Conservation (phyloP, 768 basidiomycete genomes). For the Mycena venus region DNA sequence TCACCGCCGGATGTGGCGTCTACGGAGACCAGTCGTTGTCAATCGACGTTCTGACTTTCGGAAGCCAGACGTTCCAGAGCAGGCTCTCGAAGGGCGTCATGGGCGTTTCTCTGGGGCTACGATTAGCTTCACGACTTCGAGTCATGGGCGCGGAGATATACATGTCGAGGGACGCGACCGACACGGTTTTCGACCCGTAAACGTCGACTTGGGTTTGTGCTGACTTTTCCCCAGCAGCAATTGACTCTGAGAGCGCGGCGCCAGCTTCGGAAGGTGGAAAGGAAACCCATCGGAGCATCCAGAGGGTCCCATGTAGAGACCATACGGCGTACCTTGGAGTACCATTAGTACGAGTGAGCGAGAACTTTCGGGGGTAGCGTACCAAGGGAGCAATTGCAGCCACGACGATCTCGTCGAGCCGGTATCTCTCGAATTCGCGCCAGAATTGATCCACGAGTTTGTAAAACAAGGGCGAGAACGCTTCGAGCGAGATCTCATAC, state of each 20-base stretch:
- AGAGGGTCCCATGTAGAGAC: slow-evolving; percentile 88
- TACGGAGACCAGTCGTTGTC: slow-evolving; percentile 95
- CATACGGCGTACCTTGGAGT: slow-evolving; percentile 72
- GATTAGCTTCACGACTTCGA: slow-evolving; percentile 19
- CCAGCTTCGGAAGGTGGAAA: slow-evolving; percentile 80
- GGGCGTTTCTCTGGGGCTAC: slow-evolving; percentile 59
- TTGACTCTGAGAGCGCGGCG: slow-evolving; percentile 74
- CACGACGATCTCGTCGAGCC: slow-evolving; percentile 92
- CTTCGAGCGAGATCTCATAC: slow-evolving; percentile 81
- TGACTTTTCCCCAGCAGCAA: slow-evolving; percentile 54
- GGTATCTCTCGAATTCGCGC: slow-evolving; percentile 81
- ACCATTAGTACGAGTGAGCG: background rate
- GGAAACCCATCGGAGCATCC: slow-evolving; percentile 75
- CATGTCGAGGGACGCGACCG: slow-evolving; percentile 48
- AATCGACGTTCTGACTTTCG: slow-evolving; percentile 89
- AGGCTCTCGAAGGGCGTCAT: slow-evolving; percentile 98
- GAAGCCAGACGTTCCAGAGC: slow-evolving; percentile 96
- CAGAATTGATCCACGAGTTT: slow-evolving; percentile 78
- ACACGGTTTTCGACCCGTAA: slow-evolving; percentile 63
- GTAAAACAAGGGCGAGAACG: slow-evolving; percentile 80
- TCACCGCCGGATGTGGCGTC: slow-evolving; percentile 80
- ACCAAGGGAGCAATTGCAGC: slow-evolving; percentile 89
- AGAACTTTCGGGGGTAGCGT: slow-evolving; percentile 36
- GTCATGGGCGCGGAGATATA: slow-evolving; percentile 41
- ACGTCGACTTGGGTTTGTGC: slow-evolving; percentile 64